Base-by-base conservation (phyloP, 768 basidiomycete genomes). In the Kwoniella bestiolae region DNA sequence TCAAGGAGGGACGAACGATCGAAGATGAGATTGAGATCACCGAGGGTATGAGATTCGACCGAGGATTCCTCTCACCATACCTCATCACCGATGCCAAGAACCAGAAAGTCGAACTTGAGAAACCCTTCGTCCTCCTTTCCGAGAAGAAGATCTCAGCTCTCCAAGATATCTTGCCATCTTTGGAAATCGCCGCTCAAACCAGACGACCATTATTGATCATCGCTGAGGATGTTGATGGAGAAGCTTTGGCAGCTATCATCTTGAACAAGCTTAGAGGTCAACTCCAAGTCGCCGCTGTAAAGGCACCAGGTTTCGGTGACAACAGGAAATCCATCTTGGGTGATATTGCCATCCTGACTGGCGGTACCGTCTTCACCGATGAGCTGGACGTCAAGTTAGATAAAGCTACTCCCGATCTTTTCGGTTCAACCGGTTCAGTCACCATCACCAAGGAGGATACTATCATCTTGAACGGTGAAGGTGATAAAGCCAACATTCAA, bases 11-110 rank as follows among this genome's bases (percentile, higher is more conserved):
- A 47, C 89, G 90, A 74, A 98, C 95, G 5, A 96, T 94, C 70
- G 94, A 97, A 75, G 95, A 99, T 79, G 94, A 96, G 83, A 97
- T 97, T 79, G 95, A 99, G 82, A 94, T 99, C 77, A 97, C 95
- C 28, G 95, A 99, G 84, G 95, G 95, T 82, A 99, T 99, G 95
- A 89, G 94, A 77, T 97, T 99, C 84, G 95, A 99, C 87, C 91
- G 95, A 59, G 95, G 95, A 23, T 99, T 87, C 86, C 95, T 97
- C 83, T 93, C 91, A 1, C 92, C 94, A 0, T 97, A 97, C 87
- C 96, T 98, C 82, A 88, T 99, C 83, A 98, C 95, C 70, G 93
- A 99, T 84, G 91, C 94, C 85, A 97, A 98, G 87, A 79, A 86
- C 47, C 95, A 97, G 81, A 92, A 91, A 81, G 90, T 90, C 84